Evolutionary conservation across 1,284 basidiomycete genomes (phyloP).

Genomic region (Pterula multifida): DNA sequence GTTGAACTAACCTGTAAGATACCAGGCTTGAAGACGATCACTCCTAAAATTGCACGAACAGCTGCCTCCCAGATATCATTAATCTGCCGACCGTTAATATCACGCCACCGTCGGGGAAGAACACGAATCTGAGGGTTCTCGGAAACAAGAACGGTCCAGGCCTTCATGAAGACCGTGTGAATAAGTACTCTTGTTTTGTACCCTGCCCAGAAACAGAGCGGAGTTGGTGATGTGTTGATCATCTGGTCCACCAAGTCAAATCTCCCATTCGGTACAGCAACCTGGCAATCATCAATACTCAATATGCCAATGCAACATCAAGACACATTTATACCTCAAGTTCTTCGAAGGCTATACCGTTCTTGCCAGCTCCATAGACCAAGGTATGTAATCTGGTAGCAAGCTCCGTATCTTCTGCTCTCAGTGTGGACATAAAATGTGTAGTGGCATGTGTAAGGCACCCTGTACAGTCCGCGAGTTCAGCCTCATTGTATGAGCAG

Average conservation of each 20-base stretch:
- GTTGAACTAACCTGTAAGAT: constrained; percentile 48
- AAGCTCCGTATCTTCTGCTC: constrained; percentile 15
- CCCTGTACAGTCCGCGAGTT: constrained; percentile 12
- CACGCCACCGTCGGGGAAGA: constrained; percentile 67
- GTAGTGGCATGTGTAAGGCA: constrained; percentile 8
- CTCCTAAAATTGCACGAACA: constrained; percentile 50
- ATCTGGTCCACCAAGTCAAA: constrained; percentile 36
- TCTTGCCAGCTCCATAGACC: constrained; percentile 27
- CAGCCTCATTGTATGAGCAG: constrained; percentile 8
- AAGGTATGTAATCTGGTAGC: constrained; percentile 27
- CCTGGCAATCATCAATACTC: neutral
- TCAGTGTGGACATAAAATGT: constrained; percentile 8
- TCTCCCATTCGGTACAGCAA: constrained; percentile 26
- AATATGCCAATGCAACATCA: neutral
- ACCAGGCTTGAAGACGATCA: constrained; percentile 60
- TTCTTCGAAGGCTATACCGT: constrained; percentile 34
- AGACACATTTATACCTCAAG: constrained; percentile 33
- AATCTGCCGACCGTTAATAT: constrained; percentile 52
- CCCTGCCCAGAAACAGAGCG: constrained; percentile 27
- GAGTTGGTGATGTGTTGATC: constrained; percentile 62
- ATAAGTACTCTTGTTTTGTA: constrained; percentile 30
- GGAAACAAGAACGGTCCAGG: constrained; percentile 52
- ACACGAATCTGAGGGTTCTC: constrained; percentile 30
- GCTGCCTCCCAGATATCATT: constrained; percentile 59
- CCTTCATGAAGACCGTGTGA: constrained; percentile 30